Conservation (phyloP, 2,329 filamentous ascomycete genomes). For the Coleophoma eucalyptorum region DNA sequence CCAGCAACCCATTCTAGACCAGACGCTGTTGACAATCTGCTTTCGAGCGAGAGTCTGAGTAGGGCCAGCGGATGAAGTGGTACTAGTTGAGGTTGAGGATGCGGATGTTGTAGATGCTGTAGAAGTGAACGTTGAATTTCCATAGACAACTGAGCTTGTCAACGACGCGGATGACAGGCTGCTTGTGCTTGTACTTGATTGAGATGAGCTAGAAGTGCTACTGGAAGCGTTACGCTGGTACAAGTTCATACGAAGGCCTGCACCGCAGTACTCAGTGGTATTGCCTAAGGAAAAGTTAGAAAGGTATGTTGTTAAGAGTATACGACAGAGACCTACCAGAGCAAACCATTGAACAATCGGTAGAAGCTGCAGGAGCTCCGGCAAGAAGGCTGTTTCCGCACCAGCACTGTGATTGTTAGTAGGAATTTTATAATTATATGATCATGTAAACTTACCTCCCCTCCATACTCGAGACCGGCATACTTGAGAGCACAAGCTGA, state of each 20-base stretch:
- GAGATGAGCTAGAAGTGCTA: background rate
- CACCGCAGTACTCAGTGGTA: constrained; percentile 28
- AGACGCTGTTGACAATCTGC: constrained; percentile 15
- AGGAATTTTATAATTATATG: background rate
- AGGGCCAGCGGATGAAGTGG: constrained; percentile 4
- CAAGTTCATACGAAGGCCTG: constrained; percentile 20
- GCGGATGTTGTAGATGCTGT: constrained; percentile 4
- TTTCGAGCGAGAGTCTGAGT: constrained; percentile 15
- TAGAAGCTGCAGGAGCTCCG: constrained; percentile 12
- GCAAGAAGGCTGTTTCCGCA: constrained; percentile 21
- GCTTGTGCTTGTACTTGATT: background rate
- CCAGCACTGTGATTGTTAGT: constrained; percentile 15
- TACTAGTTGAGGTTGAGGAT: constrained; percentile 6
- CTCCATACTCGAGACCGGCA: constrained; percentile 30
- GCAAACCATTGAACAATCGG: constrained; percentile 25
- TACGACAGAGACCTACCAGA: constrained; percentile 10
- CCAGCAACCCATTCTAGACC: constrained; percentile 26
- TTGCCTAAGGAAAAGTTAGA: constrained; percentile 14
- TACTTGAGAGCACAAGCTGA: constrained; percentile 19
- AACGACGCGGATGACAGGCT: too few species aligned
- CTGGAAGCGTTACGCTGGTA: constrained; percentile 17
- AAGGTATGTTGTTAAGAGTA: background rate
- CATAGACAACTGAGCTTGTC: constrained; percentile 1
- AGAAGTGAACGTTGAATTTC: background rate
- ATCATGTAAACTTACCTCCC: constrained; percentile 7